phyloP scores from a whole-genome alignment of 805 yeast species.

The Candida ponderosae region DNA sequence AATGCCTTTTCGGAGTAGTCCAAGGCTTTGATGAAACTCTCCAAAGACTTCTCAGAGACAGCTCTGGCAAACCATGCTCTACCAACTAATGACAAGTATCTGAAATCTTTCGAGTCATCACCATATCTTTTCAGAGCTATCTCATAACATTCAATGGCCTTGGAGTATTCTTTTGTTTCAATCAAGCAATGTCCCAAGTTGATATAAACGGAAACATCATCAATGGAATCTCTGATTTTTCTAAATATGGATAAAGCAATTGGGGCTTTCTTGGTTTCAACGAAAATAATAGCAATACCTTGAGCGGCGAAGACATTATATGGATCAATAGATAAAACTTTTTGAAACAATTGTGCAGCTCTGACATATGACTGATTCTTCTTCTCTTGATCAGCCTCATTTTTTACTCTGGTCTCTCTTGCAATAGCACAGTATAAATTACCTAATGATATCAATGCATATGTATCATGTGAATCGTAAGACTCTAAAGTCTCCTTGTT shows the following conservation, averaged over 20 bases:
- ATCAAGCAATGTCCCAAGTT: slow-evolving; percentile 83
- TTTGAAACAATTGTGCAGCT: slow-evolving; percentile 88
- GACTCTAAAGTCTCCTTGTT: slow-evolving; percentile 80
- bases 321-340: slow-evolving; percentile 79
- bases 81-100: slow-evolving; percentile 66
- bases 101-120: slow-evolving; percentile 55
- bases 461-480: slow-evolving; percentile 79
- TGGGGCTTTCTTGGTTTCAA: slow-evolving; percentile 69
- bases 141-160: slow-evolving; percentile 86
- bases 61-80: slow-evolving; percentile 87
- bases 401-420: slow-evolving; percentile 51
- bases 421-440: slow-evolving; percentile 81
- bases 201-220: slow-evolving; percentile 74
- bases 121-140: slow-evolving; percentile 61
- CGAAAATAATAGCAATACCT: slow-evolving; percentile 89
- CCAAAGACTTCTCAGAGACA: slow-evolving; percentile 52
- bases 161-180: slow-evolving; percentile 74
- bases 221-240: slow-evolving; percentile 82
- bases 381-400: slow-evolving; percentile 44
- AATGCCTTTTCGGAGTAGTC: slow-evolving; percentile 55
- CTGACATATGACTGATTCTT: slow-evolving; percentile 70
- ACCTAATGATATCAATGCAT: slow-evolving; percentile 85
- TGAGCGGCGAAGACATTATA: slow-evolving; percentile 93
- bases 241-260: slow-evolving; percentile 81
- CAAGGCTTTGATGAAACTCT: slow-evolving; percentile 53